Evolutionary conservation across 441 rosid genomes (phyloP), one percentile per base, ranked within the genome.

Genomic region (Populus tomentosa): DNA sequence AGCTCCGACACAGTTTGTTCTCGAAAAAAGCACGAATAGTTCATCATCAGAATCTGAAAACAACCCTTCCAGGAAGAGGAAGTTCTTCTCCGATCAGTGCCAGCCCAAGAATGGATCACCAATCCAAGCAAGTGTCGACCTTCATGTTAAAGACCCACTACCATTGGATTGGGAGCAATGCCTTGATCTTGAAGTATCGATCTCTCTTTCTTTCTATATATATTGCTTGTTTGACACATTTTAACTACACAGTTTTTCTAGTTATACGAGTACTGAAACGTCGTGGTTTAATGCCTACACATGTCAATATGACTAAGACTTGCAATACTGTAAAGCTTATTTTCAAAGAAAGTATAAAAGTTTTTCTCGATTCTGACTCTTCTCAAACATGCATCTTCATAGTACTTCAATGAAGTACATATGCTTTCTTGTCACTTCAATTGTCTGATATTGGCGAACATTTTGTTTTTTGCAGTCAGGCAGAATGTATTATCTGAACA

Each of bases 151-250:
- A 68, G 83, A 79, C 67, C 86, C 87, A 40, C 83, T 88, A 1
- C 90, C 90, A 8, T 50, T 78, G 21, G 89, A 84, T 28, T 88
- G 90, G 90, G 90, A 88, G 74, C 90, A 84, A 74, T 88, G 87
- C 81, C 89, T 88, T 66, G 88, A 88, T 78, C 89, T 86, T 81
- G 74, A 85, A 73, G 90, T 38, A n/a, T 67, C 28, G 20, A 33
- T 63, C 68, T 72, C 32, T 77, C 74, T 72, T 13, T 78, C 63
- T 33, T 5, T 69, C 8, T 30, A 30, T 66, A 21, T 59, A 8
- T 26, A 4, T 26, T 5, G 6, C 9, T 16, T 23, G 7, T 69
- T 75, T 56, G 67, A 2, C 53, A 10, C 42, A 38, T 10, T 38
- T 38, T 30, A 30, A 30, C 32, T 30, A 30, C 3, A 30, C 32